phyloP scores from a whole-genome alignment of 768 basidiomycete genomes.

The Antrodiella citrinella region DNA sequence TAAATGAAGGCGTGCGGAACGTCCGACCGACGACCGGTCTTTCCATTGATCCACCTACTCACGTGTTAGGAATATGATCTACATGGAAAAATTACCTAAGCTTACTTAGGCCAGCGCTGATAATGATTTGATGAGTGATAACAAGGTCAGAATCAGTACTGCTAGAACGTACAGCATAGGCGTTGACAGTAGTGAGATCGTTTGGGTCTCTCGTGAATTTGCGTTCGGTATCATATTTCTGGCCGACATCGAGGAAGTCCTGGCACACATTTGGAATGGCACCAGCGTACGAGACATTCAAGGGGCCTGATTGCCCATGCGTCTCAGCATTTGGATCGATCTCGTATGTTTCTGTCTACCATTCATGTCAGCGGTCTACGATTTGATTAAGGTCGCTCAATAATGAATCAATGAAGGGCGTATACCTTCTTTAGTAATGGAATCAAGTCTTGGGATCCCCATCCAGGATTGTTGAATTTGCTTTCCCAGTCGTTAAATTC shows the following conservation, averaged over 20 bases:
- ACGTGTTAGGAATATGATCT: too few species aligned
- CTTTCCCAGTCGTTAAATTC: slow-evolving; percentile 55
- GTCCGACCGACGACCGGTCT: slow-evolving; percentile 50
- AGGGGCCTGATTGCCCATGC: slow-evolving; percentile 28
- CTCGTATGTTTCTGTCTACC: slow-evolving; percentile 28
- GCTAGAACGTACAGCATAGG: slow-evolving; percentile 35
- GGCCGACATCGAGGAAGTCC: slow-evolving; percentile 40
- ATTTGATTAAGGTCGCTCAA: slow-evolving; percentile 1
- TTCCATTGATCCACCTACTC: slow-evolving; percentile 44
- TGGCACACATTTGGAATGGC: slow-evolving; percentile 31
- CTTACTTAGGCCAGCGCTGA: too few species aligned
- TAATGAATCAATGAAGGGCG: not conserved
- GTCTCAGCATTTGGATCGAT: slow-evolving; percentile 17
- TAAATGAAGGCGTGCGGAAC: slow-evolving; percentile 36
- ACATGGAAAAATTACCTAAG: too few species aligned
- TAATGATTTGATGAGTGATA: too few species aligned
- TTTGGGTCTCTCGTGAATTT: slow-evolving; percentile 38
- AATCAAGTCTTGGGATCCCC: slow-evolving; percentile 46
- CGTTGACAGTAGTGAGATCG: slow-evolving; percentile 30
- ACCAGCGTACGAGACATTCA: slow-evolving; percentile 33
- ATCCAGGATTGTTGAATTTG: slow-evolving; percentile 42
- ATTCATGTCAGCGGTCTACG: too few species aligned
- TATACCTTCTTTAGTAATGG: slow-evolving; percentile 42
- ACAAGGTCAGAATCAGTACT: too few species aligned
- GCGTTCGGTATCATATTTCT: slow-evolving; percentile 40